phyloP scores from a whole-genome alignment of 495 filamentous ascomycete genomes.

The Trichoderma reesei region DNA sequence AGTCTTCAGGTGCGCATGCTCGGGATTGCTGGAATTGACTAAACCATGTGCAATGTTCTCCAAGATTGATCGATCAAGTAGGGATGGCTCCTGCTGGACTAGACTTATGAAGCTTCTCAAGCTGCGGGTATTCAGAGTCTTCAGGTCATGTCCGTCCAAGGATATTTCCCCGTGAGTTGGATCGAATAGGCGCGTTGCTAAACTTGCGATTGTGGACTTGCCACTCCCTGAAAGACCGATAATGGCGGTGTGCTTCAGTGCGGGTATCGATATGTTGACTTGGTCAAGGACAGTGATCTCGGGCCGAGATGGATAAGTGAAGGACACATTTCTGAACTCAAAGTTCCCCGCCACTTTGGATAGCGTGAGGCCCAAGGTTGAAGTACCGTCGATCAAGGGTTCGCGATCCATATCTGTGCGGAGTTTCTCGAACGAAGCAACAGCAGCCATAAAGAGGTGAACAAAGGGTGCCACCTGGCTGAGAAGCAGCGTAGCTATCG shows the following conservation, averaged over 20 bases:
- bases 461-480: slow-evolving; percentile 55
- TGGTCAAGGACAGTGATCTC: slow-evolving; percentile 41
- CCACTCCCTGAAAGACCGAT: slow-evolving; percentile 62
- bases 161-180: slow-evolving; percentile 31
- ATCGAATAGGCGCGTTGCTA: slow-evolving; percentile 47
- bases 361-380: slow-evolving; percentile 23
- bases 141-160: slow-evolving; percentile 44
- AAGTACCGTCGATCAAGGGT: slow-evolving; percentile 36
- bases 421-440: slow-evolving; percentile 43
- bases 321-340: slow-evolving; percentile 45
- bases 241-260: slow-evolving; percentile 52
- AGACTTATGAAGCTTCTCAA: slow-evolving; percentile 48
- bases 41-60: slow-evolving; percentile 61
- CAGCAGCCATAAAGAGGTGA: slow-evolving; percentile 49
- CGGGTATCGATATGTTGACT: slow-evolving; percentile 40
- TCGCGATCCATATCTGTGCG: slow-evolving; percentile 37
- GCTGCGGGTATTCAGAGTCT: slow-evolving; percentile 44
- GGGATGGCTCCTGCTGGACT: slow-evolving; percentile 58
- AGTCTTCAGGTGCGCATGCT: slow-evolving; percentile 24
- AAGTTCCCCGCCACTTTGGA: slow-evolving; percentile 34
- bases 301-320: slow-evolving; percentile 51
- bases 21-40: slow-evolving; percentile 43
- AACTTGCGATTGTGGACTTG: slow-evolving; percentile 54
- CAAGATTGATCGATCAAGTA: slow-evolving; percentile 54
- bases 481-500: slow-evolving; percentile 47